A percentile compares a stretch with the other conserved stretches of the same genome.
phyloP scores from a whole-genome alignment of 2,329 filamentous ascomycete species.

The Aspergillus sp. region DNA sequence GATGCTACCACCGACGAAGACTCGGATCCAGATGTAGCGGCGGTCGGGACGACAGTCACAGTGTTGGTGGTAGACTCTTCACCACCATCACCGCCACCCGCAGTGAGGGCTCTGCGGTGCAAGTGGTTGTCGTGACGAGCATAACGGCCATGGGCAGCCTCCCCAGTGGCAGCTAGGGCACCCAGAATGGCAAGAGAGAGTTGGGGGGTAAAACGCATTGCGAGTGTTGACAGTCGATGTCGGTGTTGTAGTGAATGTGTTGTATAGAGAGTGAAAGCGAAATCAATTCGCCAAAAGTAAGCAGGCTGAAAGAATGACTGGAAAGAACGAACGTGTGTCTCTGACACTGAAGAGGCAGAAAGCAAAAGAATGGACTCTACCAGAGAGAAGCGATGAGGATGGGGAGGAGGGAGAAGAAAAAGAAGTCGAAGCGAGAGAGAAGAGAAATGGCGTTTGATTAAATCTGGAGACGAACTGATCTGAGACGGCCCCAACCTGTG shows the following conservation, averaged over 20 bases:
- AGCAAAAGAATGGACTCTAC: conserved; percentile 14
- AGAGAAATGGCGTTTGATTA: conserved; percentile 13
- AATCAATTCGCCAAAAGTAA: conserved; percentile 35
- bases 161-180: conserved; percentile 34
- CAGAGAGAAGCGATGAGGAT: conserved; percentile 13
- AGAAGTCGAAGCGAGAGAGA: conserved; percentile 3
- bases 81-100: not conserved
- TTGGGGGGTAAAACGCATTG: conserved; percentile 40
- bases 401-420: conserved; percentile 14
- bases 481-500: conserved; percentile 1
- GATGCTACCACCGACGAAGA: not conserved
- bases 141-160: conserved; percentile 31
- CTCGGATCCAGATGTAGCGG: not conserved
- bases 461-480: conserved; percentile 12
- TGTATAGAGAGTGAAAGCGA: conserved; percentile 24
- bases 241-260: conserved; percentile 1
- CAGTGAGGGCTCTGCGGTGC: conserved; percentile 19
- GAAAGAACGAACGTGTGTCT: conserved; percentile 14
- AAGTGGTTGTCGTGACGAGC: conserved; percentile 24
- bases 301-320: conserved; percentile 13
- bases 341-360: conserved; percentile 15
- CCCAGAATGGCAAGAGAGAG: conserved; percentile 36
- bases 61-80: conserved; percentile 16
- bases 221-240: conserved; percentile 25
- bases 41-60: conserved; percentile 14